Percentiles rank a stretch among this genome's conserved stretches.
Conservation (phyloP, 352 stramenopile genomes). For the Globisporangium echinulatum region DNA sequence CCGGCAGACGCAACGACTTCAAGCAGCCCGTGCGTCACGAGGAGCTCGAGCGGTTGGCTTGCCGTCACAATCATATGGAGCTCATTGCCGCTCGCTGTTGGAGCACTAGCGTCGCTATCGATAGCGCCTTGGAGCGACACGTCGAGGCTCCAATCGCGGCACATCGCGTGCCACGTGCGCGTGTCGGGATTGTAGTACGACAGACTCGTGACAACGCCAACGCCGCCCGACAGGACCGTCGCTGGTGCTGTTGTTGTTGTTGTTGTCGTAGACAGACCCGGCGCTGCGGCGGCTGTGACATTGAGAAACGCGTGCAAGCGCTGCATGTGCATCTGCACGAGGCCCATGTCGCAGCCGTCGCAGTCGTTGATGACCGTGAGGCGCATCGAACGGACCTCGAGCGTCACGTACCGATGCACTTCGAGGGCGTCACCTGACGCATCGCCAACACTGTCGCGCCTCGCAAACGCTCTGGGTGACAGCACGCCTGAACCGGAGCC, state of each 20-base stretch:
- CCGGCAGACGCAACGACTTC: slow-evolving; percentile 72
- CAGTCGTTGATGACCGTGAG: slow-evolving; percentile 84
- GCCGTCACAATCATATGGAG: slow-evolving; percentile 72
- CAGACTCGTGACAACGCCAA: slow-evolving; percentile 50
- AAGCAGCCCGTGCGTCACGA: slow-evolving; percentile 67
- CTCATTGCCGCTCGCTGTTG: slow-evolving; percentile 33
- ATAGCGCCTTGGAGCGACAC: slow-evolving; percentile 55
- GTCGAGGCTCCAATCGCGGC: slow-evolving; percentile 66
- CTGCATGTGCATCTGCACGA: slow-evolving; percentile 67
- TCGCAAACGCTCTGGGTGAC: slow-evolving; percentile 14
- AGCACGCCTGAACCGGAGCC: slow-evolving; percentile 1
- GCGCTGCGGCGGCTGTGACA: slow-evolving; percentile 35
- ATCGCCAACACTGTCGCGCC: neutral
- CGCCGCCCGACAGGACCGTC: slow-evolving; percentile 61
- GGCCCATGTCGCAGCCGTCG: slow-evolving; percentile 81
- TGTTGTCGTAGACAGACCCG: neutral
- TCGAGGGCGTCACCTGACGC: slow-evolving; percentile 17
- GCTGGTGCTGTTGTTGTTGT: slow-evolving; percentile 16
- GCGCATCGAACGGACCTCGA: slow-evolving; percentile 53
- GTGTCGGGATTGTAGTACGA: slow-evolving; percentile 83
- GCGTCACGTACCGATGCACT: slow-evolving; percentile 74
- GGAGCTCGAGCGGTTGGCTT: slow-evolving; percentile 65
- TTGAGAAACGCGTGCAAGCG: slow-evolving; percentile 74
- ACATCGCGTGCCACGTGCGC: slow-evolving; percentile 78
- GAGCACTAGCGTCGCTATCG: neutral